Percentiles rank a stretch among this genome's conserved stretches.
Evolutionary conservation across 352 stramenopile genomes (phyloP).

Genomic region (Pythium folliculosum): DNA sequence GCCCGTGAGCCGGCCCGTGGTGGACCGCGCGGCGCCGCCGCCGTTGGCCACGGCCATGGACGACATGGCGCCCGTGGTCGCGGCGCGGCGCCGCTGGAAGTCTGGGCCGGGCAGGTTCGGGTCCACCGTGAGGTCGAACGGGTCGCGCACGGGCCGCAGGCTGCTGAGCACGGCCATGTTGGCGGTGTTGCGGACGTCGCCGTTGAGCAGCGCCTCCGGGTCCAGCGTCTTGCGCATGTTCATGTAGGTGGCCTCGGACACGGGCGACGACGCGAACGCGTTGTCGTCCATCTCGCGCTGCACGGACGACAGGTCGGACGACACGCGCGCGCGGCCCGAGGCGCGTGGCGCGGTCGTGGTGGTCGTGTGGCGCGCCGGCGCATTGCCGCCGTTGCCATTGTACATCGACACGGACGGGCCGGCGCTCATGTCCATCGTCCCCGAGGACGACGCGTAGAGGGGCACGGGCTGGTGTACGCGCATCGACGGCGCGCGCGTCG

Average conservation of each 20-base stretch:
- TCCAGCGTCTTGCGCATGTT: conserved; percentile 29
- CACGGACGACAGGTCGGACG: conserved; percentile 22
- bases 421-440: conserved; percentile 1
- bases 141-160: conserved; percentile 21
- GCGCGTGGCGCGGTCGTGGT: background rate
- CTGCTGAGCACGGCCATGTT: conserved; percentile 18
- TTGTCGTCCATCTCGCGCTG: conserved; percentile 24
- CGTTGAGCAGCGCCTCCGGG: conserved; percentile 23
- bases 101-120: conserved; percentile 1
- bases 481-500: background rate
- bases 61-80: conserved; percentile 10
- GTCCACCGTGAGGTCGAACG: conserved; percentile 14
- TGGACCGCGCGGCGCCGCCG: background rate
- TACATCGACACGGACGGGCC: conserved; percentile 7
- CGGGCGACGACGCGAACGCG: conserved; percentile 6
- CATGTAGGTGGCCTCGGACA: conserved; percentile 26
- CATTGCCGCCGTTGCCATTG: conserved; percentile 1
- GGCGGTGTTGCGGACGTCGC: conserved; percentile 3
- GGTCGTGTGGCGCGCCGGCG: too few species aligned
- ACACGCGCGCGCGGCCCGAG: conserved; percentile 5
- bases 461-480: too few species aligned
- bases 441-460: too few species aligned
- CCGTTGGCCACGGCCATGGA: too few species aligned
- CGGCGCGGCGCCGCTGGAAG: conserved; percentile 15
- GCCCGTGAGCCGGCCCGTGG: background rate